phyloP scores from a whole-genome alignment of 176 grass and related monocot genomes.

The Miscanthus lutarioriparius region DNA sequence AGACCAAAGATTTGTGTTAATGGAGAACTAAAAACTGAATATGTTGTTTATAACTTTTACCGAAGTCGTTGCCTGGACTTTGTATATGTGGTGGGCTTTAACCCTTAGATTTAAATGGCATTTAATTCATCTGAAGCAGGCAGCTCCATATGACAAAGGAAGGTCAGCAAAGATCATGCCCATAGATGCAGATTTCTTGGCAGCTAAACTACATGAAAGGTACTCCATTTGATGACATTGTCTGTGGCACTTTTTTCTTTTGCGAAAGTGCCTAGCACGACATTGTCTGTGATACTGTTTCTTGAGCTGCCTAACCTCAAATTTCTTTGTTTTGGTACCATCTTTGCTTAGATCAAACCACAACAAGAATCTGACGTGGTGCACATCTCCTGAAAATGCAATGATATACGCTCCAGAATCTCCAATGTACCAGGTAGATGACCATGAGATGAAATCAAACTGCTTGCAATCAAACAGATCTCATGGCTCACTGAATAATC shows the following conservation, averaged over 20 bases:
- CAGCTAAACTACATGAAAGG: slow-evolving; percentile 73
- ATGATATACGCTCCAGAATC: slow-evolving; percentile 68
- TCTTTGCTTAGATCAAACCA: slow-evolving; percentile 41
- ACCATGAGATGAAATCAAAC: slow-evolving; percentile 34
- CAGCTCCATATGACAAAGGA: slow-evolving; percentile 39
- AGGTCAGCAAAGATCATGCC: slow-evolving; percentile 63
- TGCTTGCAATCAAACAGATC: slow-evolving; percentile 60
- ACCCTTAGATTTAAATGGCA: slow-evolving; percentile 6
- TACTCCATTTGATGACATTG: slow-evolving; percentile 30
- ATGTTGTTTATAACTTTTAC: not conserved
- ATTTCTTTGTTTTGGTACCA: slow-evolving; percentile 20
- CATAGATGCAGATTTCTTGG: slow-evolving; percentile 56
- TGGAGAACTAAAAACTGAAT: not conserved
- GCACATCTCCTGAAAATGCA: slow-evolving; percentile 52
- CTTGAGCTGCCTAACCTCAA: slow-evolving; percentile 5
- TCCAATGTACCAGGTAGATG: slow-evolving; percentile 38
- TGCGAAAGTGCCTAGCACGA: not conserved
- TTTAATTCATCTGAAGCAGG: slow-evolving; percentile 43
- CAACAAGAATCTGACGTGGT: slow-evolving; percentile 64
- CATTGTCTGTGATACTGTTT: slow-evolving; percentile 11
- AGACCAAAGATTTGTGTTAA: not conserved
- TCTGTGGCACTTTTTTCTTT: not conserved
- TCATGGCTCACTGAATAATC: slow-evolving; percentile 56
- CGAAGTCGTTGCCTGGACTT: not conserved
- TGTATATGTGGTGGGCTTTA: not conserved